Percentiles rank a stretch among this genome's conserved stretches.
These are phyloP conservation scores for Penicillium sp. DNA, from an alignment of 2,329 filamentous ascomycete species.

Conservation along the genomic window DNA sequence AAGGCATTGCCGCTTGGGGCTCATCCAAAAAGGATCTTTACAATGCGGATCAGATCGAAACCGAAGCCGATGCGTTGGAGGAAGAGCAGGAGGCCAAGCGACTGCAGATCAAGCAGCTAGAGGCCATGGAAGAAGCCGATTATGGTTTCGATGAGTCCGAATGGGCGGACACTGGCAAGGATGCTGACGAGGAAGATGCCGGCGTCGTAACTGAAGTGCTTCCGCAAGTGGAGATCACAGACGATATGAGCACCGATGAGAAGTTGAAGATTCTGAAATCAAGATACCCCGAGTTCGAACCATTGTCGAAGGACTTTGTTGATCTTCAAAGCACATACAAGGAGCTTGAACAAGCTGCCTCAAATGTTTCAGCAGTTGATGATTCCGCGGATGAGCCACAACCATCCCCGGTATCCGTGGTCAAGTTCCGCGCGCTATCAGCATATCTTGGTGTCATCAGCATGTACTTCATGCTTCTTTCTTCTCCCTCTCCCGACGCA, in stretches of 20 bases:
- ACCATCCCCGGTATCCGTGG: constrained; percentile 56
- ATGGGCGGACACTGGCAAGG: constrained; percentile 66
- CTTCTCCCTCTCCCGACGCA: constrained; percentile 69
- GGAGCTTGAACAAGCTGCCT: constrained; percentile 60
- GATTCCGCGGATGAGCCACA: constrained; percentile 40
- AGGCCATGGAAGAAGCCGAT: constrained; percentile 86
- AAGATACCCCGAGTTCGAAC: constrained; percentile 90
- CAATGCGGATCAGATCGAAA: constrained; percentile 75
- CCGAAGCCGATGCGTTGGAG: constrained; percentile 75
- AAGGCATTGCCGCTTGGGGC: constrained; percentile 76
- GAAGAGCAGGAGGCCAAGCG: constrained; percentile 89
- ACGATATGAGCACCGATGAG: constrained; percentile 75
- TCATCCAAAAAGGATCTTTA: constrained; percentile 89
- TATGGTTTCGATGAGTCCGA: constrained; percentile 91
- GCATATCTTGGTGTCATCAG: constrained; percentile 84
- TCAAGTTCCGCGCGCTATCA: constrained; percentile 78
- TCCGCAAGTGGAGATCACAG: constrained; percentile 77
- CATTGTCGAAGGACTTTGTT: constrained; percentile 76
- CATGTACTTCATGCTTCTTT: constrained; percentile 94
- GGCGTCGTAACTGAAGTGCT: constrained; percentile 83
- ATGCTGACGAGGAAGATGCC: constrained; percentile 45
- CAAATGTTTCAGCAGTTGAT: constrained; percentile 53
- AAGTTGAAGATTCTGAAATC: constrained; percentile 72
- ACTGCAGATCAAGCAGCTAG: constrained; percentile 86
- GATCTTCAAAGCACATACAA: constrained; percentile 66